Evolutionary conservation across 2,329 filamentous ascomycete genomes (phyloP).

Genomic region (Plectosphaerella cucumerina): DNA sequence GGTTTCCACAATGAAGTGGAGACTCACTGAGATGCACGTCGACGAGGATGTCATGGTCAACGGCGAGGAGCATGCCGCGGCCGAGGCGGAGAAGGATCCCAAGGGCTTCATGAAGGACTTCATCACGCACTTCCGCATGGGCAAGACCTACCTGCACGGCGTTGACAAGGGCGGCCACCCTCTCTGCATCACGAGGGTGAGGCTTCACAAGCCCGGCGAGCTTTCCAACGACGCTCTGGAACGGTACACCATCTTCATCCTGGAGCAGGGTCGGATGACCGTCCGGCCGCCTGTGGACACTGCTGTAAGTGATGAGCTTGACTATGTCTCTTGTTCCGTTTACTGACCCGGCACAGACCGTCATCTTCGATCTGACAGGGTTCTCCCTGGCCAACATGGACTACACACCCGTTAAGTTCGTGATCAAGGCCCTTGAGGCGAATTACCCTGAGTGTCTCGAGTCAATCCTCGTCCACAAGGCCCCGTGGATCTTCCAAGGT

Average conservation of each 20-base stretch:
- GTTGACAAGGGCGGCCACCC: conserved; percentile 79
- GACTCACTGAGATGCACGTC: conserved; percentile 75
- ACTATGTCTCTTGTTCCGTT: not conserved
- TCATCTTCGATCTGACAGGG: conserved; percentile 93
- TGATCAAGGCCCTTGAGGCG: conserved; percentile 99
- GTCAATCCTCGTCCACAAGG: conserved; percentile 87
- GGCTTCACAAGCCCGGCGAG: conserved; percentile 76
- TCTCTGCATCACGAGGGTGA: conserved; percentile 79
- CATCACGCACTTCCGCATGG: conserved; percentile 76
- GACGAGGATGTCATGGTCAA: conserved; percentile 81
- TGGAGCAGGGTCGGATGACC: conserved; percentile 88
- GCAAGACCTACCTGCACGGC: conserved; percentile 91
- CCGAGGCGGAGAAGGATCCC: conserved; percentile 54
- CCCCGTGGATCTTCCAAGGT: conserved; percentile 96
- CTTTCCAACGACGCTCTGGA: conserved; percentile 81
- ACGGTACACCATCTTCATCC: conserved; percentile 86
- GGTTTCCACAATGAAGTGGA: conserved; percentile 91
- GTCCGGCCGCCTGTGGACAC: conserved; percentile 80
- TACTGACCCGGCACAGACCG: conserved; percentile 51
- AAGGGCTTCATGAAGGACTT: conserved; percentile 75
- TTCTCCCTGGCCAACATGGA: conserved; percentile 98
- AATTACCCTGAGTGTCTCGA: conserved; percentile 96
- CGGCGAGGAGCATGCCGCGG: conserved; percentile 67
- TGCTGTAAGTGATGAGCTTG: conserved; percentile 61
- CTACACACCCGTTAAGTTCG: conserved; percentile 95